phyloP scores from a whole-genome alignment of 2,329 filamentous ascomycete genomes.

The Capronia coronata region DNA sequence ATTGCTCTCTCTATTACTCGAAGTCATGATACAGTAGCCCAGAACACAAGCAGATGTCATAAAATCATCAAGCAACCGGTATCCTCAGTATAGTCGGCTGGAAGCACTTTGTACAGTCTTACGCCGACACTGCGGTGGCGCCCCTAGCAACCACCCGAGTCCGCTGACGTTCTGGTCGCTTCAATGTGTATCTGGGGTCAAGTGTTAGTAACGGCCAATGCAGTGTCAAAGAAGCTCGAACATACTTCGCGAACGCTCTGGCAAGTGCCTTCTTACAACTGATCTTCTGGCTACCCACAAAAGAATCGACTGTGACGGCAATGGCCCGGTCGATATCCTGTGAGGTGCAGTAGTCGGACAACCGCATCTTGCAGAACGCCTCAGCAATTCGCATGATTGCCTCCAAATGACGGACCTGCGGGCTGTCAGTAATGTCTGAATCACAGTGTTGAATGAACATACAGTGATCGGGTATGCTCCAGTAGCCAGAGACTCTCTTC shows the following conservation, averaged over 20 bases:
- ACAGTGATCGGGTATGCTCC: conserved; percentile 98
- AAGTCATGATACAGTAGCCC: neutral
- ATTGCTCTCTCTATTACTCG: neutral
- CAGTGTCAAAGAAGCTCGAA: conserved; percentile 36
- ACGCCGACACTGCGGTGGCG: conserved; percentile 6
- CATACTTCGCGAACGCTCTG: conserved; percentile 93
- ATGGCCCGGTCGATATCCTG: conserved; percentile 95
- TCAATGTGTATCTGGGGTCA: conserved; percentile 24
- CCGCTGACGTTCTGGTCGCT: conserved; percentile 22
- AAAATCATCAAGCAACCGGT: conserved; percentile 1
- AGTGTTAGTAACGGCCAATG: conserved; percentile 3
- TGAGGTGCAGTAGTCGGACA: conserved; percentile 88
- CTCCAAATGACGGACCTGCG: conserved; percentile 88
- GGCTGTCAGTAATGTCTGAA: conserved; percentile 21
- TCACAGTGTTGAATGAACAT: conserved; percentile 38
- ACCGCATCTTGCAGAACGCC: conserved; percentile 91
- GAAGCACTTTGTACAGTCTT: neutral
- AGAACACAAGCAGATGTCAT: conserved; percentile 1
- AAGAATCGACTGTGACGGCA: conserved; percentile 90
- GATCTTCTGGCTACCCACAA: conserved; percentile 92
- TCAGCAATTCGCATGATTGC: conserved; percentile 95
- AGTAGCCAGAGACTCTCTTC: conserved; percentile 83
- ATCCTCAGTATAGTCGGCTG: neutral
- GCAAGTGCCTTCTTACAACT: conserved; percentile 95
- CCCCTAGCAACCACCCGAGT: conserved; percentile 7